These are phyloP conservation scores for Phyllosticta ampelicida DNA, from an alignment of 2,329 filamentous ascomycete species.

Conservation along the genomic window DNA sequence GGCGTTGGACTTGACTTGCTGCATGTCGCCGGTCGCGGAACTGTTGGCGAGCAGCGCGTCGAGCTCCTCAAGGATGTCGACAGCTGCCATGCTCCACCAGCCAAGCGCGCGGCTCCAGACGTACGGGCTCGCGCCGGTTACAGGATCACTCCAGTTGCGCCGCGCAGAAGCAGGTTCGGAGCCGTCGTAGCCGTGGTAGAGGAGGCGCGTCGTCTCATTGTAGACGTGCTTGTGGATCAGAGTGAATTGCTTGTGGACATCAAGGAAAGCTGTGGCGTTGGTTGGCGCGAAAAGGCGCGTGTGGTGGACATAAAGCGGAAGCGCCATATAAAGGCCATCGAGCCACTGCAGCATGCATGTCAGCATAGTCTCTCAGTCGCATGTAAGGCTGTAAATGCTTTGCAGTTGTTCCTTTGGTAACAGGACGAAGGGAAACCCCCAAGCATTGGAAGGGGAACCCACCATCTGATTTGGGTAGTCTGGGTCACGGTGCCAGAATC, in stretches of 20 bases:
- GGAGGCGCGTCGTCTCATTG: constrained; percentile 23
- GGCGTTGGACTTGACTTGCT: not conserved
- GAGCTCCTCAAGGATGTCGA: constrained; percentile 39
- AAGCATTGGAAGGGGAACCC: not conserved
- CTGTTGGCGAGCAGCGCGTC: constrained; percentile 33
- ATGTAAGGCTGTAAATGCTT: not conserved
- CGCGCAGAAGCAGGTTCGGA: constrained; percentile 19
- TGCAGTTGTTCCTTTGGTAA: not conserved
- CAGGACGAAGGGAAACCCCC: not conserved
- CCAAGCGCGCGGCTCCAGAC: constrained; percentile 29
- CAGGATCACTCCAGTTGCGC: constrained; percentile 22
- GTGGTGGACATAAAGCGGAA: constrained; percentile 29
- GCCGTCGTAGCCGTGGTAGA: constrained; percentile 27
- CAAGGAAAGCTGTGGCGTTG: constrained; percentile 34
- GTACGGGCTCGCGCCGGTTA: constrained; percentile 25
- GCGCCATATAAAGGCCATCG: constrained; percentile 39
- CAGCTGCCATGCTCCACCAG: constrained; percentile 29
- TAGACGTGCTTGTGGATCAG: constrained; percentile 26
- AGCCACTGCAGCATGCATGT: constrained; percentile 38
- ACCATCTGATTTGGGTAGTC: constrained; percentile 9
- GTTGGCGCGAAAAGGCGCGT: constrained; percentile 27
- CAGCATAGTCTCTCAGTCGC: constrained; percentile 22
- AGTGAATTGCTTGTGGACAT: constrained; percentile 29
- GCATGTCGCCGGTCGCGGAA: constrained; percentile 30
- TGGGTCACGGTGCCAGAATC: constrained; percentile 40